Base-by-base conservation (phyloP, 2,329 filamentous ascomycete species). In the Sclerotinia minor region DNA sequence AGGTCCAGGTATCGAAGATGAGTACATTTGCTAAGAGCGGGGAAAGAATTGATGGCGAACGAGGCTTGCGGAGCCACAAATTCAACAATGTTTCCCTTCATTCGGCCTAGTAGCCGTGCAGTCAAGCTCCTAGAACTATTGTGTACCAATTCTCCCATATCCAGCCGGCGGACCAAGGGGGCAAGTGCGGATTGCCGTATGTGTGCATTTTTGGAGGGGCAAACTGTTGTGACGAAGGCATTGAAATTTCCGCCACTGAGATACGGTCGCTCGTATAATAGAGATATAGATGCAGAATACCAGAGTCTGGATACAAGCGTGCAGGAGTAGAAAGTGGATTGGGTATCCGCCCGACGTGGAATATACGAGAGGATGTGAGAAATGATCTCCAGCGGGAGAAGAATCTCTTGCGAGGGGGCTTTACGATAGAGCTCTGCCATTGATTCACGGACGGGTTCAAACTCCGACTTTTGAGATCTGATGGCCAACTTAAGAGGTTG, bases 121-220 rank as follows among this genome's bases (percentile, higher is more conserved):
- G 76, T 78, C 24, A 77, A 67, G 47, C 73, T 76, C 53, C 69
- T 70, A 52, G 73, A 75, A 4, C 72, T 68, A 64, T 77, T 75
- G 44, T 78, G 76, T 9, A 76, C 76, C 15, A 78, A 68, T 21
- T 70, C 70, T 24, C 73, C 74, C 76, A 78, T 77, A 64, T 78
- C 76, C 9, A 78, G 73, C 19, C 67, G 64, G 32, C 69, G 72
- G 13, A 78, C 76, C 15, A 77, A 65, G 2, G 71, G 59, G 1
- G 76, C 71, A 6, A 78, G 70, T 1, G 75, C 67, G 9, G 74
- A 75, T 53, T 72, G 71, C 26, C 73, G 73, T n/a, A 77, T 75
- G 49, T 77, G 75, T 2, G 76, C 76, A 70, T 77, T 77, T 66
- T 77, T 77, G 41, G 76, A 77, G 17, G 76, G 76, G 67, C 76